Evolutionary conservation across 768 basidiomycete genomes (phyloP).

Genomic region (Naganishia friedmannii): DNA sequence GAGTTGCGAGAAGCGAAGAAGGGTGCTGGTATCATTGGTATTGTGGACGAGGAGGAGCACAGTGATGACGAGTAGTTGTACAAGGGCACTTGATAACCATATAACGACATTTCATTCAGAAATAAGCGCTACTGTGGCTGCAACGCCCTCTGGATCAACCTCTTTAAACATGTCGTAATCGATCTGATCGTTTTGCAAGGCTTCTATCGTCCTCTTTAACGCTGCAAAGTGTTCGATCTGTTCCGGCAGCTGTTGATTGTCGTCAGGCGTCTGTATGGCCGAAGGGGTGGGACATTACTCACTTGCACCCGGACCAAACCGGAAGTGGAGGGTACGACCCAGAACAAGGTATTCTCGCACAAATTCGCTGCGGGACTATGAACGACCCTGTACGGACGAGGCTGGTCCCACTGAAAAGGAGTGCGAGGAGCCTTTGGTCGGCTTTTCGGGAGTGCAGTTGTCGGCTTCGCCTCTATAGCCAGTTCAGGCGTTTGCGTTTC

Average conservation of each 20-base stretch:
- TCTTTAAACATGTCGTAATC: slow-evolving; percentile 16
- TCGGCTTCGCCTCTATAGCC: background rate
- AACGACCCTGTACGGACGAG: slow-evolving; percentile 34
- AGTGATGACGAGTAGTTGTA: slow-evolving; percentile 47
- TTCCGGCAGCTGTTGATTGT: background rate
- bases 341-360: slow-evolving; percentile 65
- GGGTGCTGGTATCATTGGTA: slow-evolving; percentile 48
- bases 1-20: slow-evolving; percentile 55
- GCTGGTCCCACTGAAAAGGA: slow-evolving; percentile 40
- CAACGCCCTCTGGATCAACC: slow-evolving; percentile 10
- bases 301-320: slow-evolving; percentile 72
- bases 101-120: background rate
- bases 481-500: background rate
- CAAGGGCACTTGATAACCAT: background rate
- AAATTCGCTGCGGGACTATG: background rate
- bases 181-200: background rate
- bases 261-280: background rate
- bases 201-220: background rate
- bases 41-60: slow-evolving; percentile 59
- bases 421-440: background rate
- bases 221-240: slow-evolving; percentile 17
- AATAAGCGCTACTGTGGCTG: slow-evolving; percentile 5
- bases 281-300: slow-evolving; percentile 32
- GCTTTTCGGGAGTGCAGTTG: slow-evolving; percentile 23
- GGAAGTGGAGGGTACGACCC: slow-evolving; percentile 72